Base-by-base conservation (phyloP, 805 yeast genomes). In the Candida dendrica region DNA sequence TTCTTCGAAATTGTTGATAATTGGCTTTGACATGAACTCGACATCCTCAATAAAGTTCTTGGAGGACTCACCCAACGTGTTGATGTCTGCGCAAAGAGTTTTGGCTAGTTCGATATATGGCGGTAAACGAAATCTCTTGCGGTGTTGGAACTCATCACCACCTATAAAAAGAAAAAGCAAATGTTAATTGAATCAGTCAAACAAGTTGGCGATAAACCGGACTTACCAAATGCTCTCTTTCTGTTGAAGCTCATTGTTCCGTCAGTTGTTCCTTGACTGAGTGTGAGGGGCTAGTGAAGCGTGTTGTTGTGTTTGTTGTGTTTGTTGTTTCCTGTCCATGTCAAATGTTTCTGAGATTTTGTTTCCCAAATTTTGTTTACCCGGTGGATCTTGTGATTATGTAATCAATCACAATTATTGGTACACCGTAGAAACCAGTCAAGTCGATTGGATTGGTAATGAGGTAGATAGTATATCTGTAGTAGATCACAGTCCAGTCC, bases 21-120 rank as follows among this genome's bases (percentile, higher is more conserved):
- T 78, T 1, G 86, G 84, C 41, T 72, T 76, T 31, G 83, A 72
- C 51, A 85, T 79, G 53, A 77, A 78, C 43, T 84, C 81, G 36
- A 84, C 71, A 56, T 73, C 80, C 24, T 73, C 81, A 43, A 76
- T 77, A 30, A 79, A 78, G 45, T 63, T 65, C 42, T 47, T 48
- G 1, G 58, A 47, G 6, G 69, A 60, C 47, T 86, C 88, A 20
- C 88, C 88, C 27, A 81, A 58, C 17, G 78, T 78, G 42, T 74
- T 68, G 40, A 80, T 65, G 48, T 72, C 77, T 26, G 65, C 67
- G 63, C 74, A 65, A 52, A 75, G 60, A 35, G 69, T 71, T 51
- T 66, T 69, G 36, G 77, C 71, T 30, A 69, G 53, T 47, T 71
- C 67, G 29, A 67, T 68, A 19, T 64, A 65, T 6, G 71, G 81